Evolutionary conservation across 225 moss, liverwort and hornwort species (phyloP), one percentile per base, ranked within the genome.

Genomic region (Physcomitrellopsis africana): DNA sequence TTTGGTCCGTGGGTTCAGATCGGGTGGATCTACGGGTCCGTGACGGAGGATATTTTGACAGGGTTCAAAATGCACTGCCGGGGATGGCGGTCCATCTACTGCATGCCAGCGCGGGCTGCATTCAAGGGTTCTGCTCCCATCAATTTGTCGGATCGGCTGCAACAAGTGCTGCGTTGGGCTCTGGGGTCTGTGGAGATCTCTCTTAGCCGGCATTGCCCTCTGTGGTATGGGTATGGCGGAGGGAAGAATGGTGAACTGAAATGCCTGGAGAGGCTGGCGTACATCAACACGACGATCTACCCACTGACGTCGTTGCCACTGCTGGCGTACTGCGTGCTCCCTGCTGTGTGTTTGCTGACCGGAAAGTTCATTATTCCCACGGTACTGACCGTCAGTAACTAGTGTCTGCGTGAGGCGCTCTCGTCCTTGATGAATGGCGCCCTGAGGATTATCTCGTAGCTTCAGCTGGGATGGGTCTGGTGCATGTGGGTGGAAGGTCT

Each of bases 11-110:
- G 61, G 56, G 65, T 60, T 10, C 81, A 91, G 91, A 86, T 91
- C 79, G 91, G 91, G 19, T 91, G 91, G 91, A 91, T 91, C 51
- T 91, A 91, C 76, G 91, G 91, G 52, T 91, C 91, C 10, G 88
- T 91, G 13, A 91, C 91, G n/a, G 91, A 91, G 75, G 91, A 91
- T 75, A 91, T 89, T 73, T 57, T 91, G 59, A 91, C 91, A 19
- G 91, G 91, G 10, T 91, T 91, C 76, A 91, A 91, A 69, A 91
- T 91, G 91, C 91, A 91, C 57, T 86, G 86, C 47, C 82, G 91
- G 55, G 91, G 91, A 11, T 91, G 91, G 91, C 89, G 91, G 26
- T 91, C 91, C 10, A 81, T 91, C 43, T 91, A 91, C 60, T 91
- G 91, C 68, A 89, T 91, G 91, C 91, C 91, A 11, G 55, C 32